phyloP scores from a whole-genome alignment of 2,329 filamentous ascomycete genomes.

The Scedosporium dehoogii region DNA sequence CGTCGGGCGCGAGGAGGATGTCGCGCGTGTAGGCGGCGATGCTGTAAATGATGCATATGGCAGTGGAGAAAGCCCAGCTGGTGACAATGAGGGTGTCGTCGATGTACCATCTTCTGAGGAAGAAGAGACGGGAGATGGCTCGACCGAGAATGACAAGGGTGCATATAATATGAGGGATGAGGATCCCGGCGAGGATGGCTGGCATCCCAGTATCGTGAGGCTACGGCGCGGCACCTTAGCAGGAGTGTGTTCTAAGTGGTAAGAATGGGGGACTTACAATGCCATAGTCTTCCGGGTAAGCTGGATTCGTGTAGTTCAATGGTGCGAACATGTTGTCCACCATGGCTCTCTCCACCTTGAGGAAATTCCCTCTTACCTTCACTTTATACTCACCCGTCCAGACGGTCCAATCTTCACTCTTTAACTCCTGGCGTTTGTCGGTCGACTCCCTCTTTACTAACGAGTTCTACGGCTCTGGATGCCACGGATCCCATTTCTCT shows the following conservation, averaged over 20 bases:
- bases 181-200: conserved; percentile 19
- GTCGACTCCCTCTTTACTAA: too few relatives aligned
- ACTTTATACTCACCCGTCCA: too few relatives aligned
- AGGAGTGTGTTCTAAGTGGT: too few relatives aligned
- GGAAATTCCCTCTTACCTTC: neutral
- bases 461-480: too few relatives aligned
- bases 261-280: neutral
- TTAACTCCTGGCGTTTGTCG: too few relatives aligned
- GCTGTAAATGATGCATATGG: conserved; percentile 21
- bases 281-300: neutral
- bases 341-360: neutral
- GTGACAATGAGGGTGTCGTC: conserved; percentile 22
- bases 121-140: conserved; percentile 16
- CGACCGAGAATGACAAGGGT: conserved; percentile 20
- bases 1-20: conserved; percentile 11
- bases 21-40: conserved; percentile 16
- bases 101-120: conserved; percentile 22
- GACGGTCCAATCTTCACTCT: too few relatives aligned
- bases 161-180: conserved; percentile 22
- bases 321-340: neutral
- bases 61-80: conserved; percentile 21
- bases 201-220: conserved; percentile 12
- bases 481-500: too few relatives aligned
- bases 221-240: neutral
- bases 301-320: neutral